Conservation (phyloP, 192 early-diverging fungal species). For the Mycoemilia scoparia region DNA sequence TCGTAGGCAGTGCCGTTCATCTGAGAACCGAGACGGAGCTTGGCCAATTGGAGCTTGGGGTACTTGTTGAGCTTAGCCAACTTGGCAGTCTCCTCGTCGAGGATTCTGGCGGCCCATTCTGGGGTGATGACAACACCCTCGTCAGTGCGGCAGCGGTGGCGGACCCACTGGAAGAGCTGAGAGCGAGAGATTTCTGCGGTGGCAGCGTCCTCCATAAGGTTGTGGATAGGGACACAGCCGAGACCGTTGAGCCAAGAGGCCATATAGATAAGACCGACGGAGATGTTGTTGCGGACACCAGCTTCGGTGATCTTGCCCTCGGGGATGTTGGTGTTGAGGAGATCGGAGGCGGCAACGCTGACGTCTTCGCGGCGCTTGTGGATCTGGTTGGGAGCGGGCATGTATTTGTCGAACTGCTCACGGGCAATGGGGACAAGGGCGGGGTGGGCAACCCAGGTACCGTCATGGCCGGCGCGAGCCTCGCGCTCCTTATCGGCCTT, state of each 20-base stretch:
- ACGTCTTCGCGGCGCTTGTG: slow-evolving; percentile 84
- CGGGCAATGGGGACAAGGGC: slow-evolving; percentile 82
- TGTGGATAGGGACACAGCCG: slow-evolving; percentile 96
- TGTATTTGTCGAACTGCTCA: slow-evolving; percentile 82
- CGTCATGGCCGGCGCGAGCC: slow-evolving; percentile 87
- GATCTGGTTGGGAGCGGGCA: slow-evolving; percentile 93
- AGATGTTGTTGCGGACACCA: slow-evolving; percentile 81
- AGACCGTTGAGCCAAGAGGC: slow-evolving; percentile 87
- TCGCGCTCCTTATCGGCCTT: slow-evolving; percentile 90
- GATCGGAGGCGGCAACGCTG: slow-evolving; percentile 56
- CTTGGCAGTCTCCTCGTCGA: slow-evolving; percentile 74
- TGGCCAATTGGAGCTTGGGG: slow-evolving; percentile 29
- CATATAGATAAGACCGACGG: slow-evolving; percentile 84
- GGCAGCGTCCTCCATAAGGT: slow-evolving; percentile 96
- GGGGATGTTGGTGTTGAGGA: slow-evolving; percentile 57
- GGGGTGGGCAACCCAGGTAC: slow-evolving; percentile 94
- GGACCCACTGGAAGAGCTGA: slow-evolving; percentile 96
- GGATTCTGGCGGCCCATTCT: slow-evolving; percentile 50
- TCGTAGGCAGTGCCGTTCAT: slow-evolving; percentile 67
- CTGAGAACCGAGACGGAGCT: slow-evolving; percentile 48
- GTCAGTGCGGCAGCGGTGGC: slow-evolving; percentile 59
- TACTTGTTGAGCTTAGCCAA: slow-evolving; percentile 37
- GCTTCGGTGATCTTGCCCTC: slow-evolving; percentile 71
- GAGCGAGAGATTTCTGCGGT: slow-evolving; percentile 95
- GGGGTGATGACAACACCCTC: slow-evolving; percentile 70